Evolutionary conservation across 2,329 filamentous ascomycete species (phyloP).

Genomic region (Neophaeococcomyces aloes): DNA sequence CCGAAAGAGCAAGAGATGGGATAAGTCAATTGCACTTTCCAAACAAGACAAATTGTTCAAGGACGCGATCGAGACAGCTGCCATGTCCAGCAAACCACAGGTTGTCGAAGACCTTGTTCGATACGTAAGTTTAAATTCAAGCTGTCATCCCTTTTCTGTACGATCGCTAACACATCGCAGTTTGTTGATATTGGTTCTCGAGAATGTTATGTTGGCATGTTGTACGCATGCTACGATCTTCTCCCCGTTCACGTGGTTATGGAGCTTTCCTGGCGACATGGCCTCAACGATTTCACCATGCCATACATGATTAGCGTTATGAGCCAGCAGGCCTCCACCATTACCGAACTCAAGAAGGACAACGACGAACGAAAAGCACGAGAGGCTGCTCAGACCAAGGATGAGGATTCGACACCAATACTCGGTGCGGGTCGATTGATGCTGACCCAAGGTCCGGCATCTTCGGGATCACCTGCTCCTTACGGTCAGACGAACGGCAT

Average conservation of each 20-base stretch:
- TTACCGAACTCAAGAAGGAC: conserved; percentile 79
- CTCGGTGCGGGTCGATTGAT: conserved; percentile 80
- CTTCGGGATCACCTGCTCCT: conserved; percentile 49
- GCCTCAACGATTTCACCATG: conserved; percentile 95
- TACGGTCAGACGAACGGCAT: conserved; percentile 80
- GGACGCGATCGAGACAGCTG: conserved; percentile 95
- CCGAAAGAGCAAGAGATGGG: conserved; percentile 99
- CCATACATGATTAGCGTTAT: conserved; percentile 99
- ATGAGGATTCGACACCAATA: conserved; percentile 88
- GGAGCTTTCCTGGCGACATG: conserved; percentile 94
- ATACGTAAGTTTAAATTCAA: conserved; percentile 66
- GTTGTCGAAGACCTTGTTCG: conserved; percentile 91
- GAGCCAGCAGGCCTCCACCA: conserved; percentile 76
- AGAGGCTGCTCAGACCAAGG: conserved; percentile 67
- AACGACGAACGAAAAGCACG: conserved; percentile 81
- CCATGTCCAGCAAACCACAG: conserved; percentile 78
- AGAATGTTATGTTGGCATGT: conserved; percentile 99
- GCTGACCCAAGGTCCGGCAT: conserved; percentile 79
- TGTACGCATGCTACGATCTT: conserved; percentile 96
- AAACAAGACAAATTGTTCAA: conserved; percentile 99
- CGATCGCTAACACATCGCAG: conserved; percentile 43
- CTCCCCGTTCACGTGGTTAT: conserved; percentile 86
- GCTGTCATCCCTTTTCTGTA: conserved; percentile 1
- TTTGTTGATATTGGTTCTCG: conserved; percentile 98
- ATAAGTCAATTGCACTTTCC: conserved; percentile 93